These are phyloP conservation scores for Dryas integrifolia DNA, from an alignment of 331 rosid species.

Conservation along the genomic window DNA sequence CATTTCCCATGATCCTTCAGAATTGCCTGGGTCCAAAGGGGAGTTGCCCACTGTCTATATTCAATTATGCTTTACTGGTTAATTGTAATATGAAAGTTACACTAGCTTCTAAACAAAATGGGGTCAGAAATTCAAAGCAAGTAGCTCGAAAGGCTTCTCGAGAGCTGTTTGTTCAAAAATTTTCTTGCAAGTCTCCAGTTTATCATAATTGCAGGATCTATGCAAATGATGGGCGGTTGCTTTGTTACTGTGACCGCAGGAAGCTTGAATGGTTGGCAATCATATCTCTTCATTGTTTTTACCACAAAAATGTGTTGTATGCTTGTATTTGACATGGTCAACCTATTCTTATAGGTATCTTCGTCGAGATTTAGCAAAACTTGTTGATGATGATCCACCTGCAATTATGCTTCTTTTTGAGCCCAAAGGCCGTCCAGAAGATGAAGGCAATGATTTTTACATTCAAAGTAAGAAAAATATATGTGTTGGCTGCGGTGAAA, in stretches of 20 bases:
- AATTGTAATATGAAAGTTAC: slow-evolving; percentile 52
- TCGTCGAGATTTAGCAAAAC: slow-evolving; percentile 69
- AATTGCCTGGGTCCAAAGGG: slow-evolving; percentile 80
- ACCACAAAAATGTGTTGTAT: slow-evolving; percentile 17
- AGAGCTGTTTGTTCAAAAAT: slow-evolving; percentile 79
- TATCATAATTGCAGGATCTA: slow-evolving; percentile 92
- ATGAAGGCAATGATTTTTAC: slow-evolving; percentile 86
- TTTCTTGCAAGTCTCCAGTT: slow-evolving; percentile 94
- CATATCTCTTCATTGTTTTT: slow-evolving; percentile 25
- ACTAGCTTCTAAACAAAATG: slow-evolving; percentile 41
- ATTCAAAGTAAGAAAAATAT: slow-evolving; percentile 88
- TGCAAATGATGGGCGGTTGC: slow-evolving; percentile 93
- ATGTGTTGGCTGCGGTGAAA: slow-evolving; percentile 92
- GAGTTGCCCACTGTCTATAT: slow-evolving; percentile 74
- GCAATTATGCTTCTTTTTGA: slow-evolving; percentile 94
- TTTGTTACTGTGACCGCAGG: slow-evolving; percentile 89
- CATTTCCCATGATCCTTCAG: slow-evolving; percentile 60
- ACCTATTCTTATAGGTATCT: slow-evolving; percentile 62
- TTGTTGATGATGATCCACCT: slow-evolving; percentile 77
- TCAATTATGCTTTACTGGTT: slow-evolving; percentile 67
- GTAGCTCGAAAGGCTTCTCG: slow-evolving; percentile 67
- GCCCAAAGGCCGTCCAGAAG: slow-evolving; percentile 98
- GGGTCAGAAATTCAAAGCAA: slow-evolving; percentile 46
- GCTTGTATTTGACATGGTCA: slow-evolving; percentile 25
- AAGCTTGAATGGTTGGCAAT: slow-evolving; percentile 88